Evolutionary conservation across 202 grass and related monocot genomes (phyloP).

Genomic region (Brachypodium distachyon): DNA sequence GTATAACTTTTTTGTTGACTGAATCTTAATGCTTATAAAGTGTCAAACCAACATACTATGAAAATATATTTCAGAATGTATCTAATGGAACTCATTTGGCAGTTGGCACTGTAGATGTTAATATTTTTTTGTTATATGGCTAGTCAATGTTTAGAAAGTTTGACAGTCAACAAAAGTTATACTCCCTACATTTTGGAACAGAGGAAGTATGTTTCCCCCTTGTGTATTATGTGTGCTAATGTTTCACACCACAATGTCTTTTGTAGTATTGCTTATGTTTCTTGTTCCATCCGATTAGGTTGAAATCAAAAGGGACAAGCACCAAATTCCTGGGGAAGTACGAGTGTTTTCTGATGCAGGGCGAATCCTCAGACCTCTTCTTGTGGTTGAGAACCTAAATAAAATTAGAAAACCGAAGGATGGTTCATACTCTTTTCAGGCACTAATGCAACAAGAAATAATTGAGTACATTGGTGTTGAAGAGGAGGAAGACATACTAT

Average conservation of each 20-base stretch:
- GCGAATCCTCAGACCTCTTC: slow-evolving; percentile 85
- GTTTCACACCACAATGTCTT: background rate
- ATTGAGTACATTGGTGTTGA: slow-evolving; percentile 90
- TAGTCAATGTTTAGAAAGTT: too few species aligned
- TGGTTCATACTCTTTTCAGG: slow-evolving; percentile 47
- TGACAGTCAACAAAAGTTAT: too few species aligned
- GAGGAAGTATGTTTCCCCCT: background rate
- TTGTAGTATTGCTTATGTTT: slow-evolving; percentile 19
- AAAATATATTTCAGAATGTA: too few species aligned
- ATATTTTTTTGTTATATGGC: too few species aligned
- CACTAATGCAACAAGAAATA: slow-evolving; percentile 83
- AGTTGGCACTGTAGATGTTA: too few species aligned
- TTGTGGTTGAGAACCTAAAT: slow-evolving; percentile 83
- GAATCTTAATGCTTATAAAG: too few species aligned
- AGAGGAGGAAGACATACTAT: slow-evolving; percentile 86
- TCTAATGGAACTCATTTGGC: too few species aligned
- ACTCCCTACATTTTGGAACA: too few species aligned
- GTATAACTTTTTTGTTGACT: too few species aligned
- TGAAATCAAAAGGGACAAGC: slow-evolving; percentile 86
- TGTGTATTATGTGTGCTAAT: background rate
- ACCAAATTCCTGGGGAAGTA: slow-evolving; percentile 60
- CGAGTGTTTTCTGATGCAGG: slow-evolving; percentile 88
- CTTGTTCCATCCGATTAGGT: slow-evolving; percentile 41
- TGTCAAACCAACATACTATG: too few species aligned
- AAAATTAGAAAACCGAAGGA: slow-evolving; percentile 75